Evolutionary conservation across 1,284 basidiomycete species (phyloP).

Genomic region (Sphaerobolus stellatus): DNA sequence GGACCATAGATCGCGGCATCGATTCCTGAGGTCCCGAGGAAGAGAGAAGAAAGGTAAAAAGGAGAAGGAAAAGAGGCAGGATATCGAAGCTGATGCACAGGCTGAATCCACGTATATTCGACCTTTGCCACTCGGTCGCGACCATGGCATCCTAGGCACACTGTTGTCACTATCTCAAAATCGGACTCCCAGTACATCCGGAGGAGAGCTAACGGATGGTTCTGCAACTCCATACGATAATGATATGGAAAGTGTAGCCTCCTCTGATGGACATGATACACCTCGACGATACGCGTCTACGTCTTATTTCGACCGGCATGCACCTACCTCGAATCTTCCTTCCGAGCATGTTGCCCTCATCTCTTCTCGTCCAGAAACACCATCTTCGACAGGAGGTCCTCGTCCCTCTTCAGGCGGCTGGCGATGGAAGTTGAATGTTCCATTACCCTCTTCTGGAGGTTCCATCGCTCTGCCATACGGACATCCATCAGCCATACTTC

Average conservation of each 20-base stretch:
- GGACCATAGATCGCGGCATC: not conserved
- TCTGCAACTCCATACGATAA: not conserved
- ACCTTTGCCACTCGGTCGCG: slow-evolving; percentile 1
- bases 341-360: not conserved
- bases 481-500: not conserved
- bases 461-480: not conserved
- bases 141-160: slow-evolving; percentile 3
- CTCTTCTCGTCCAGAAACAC: not conserved
- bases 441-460: not conserved
- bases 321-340: not conserved
- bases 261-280: not conserved
- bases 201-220: not conserved
- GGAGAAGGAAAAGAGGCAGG: not conserved
- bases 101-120: not conserved
- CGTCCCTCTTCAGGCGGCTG: too few species aligned
- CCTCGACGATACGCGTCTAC: not conserved
- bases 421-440: too few species aligned
- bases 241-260: not conserved
- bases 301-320: not conserved
- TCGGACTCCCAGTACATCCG: not conserved
- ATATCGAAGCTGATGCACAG: not conserved
- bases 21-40: not conserved
- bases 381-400: too few species aligned
- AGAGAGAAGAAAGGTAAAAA: not conserved
- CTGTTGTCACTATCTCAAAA: slow-evolving; percentile 1